Base-by-base conservation (phyloP, 2,329 filamentous ascomycete species). In the Trichoderma asperellum region DNA sequence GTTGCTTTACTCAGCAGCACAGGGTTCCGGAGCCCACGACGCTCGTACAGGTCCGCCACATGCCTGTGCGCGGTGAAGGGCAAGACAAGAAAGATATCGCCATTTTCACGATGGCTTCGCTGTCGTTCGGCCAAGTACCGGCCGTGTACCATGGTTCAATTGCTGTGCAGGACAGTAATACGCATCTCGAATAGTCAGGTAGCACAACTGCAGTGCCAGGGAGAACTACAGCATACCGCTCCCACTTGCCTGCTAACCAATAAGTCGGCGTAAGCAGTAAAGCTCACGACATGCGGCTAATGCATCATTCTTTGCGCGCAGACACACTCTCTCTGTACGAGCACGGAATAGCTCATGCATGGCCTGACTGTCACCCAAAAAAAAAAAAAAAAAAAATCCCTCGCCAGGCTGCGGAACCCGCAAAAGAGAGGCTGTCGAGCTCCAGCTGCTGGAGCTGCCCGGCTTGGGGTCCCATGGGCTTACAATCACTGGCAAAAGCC, bases 281-380 rank as follows among this genome's bases (percentile, higher is more conserved):
- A 65, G 62, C 62, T 65, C 62, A 65, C 62, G 62, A 37, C 62
- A 65, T 43, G 18, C 37, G 40, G 62, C 52, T 56, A 65, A 56
- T 65, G 52, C 62, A 55, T 16, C 18, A 18, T 43, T 43, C 40
- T 7, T 43, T 43, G 40, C 40, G 40, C 18, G 40, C 40, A 43
- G 40, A 2, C 40, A 43, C 40, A 43, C 16, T 43, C 40, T 43
- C 35, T 21, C n/a, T 49, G 47, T 1, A 49, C 47, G 10, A 18
- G 18, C 62, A 32, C 61, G 47, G 63, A 40, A 58, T 37, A 32
- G 53, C 35, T 27, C 14, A n/a, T 35, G 29, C 32, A 32, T 32
- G 32, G 47, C 47, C n/a, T 49, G 47, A 12, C 5, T 8, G n/a
- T 4, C 47, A 49, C 47, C 10, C 3, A 12, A 10, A 11, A 16